Evolutionary conservation across 1,284 basidiomycete species (phyloP), one percentile per base, ranked within the genome.

Genomic region (Phlebopus sp.): DNA sequence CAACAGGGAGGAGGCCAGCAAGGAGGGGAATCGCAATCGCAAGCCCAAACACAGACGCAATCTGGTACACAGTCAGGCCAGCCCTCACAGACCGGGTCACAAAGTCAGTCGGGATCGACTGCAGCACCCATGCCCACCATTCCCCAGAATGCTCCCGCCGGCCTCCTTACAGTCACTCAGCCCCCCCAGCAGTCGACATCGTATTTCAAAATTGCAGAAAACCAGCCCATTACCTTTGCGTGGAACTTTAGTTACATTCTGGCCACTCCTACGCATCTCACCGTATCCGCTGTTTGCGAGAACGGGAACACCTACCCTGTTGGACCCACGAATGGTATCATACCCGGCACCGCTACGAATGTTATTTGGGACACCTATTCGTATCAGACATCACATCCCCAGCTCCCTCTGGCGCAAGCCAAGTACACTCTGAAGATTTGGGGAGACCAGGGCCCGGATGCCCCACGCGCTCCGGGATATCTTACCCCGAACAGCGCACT

Each of bases 281-380:
- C 92, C 8, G 73, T 95, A 52, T 78, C 81, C 34, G 93, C 92
- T 8, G 75, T 84, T 37, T 87, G 88, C 66, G 82, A 84, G 5
- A 91, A 93, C 64, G 86, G 88, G 10, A 88, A 88, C 67, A 92
- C 90, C 2, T 96, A 92, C 65, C 79, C 87, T 11, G 87, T 95
- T 3, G 90, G 90, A 1, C 86, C 89, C 0, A 84, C 85, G 2
- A 70, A 84, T 53, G 84, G 89, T 5, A 70, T 81, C 35, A 77
- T 93, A 19, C 71, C 80, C 14, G 84, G 87, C 0, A 81, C 77
- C 1, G 82, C 84, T 31, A 90, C 88, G 8, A 63, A 69, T 23
- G 81, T 93, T 27, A 76, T 85, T 1, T 96, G 92, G 93, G 89
- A 92, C 64, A 69, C 88, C 1, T 92, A 78, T 57, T 71, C 77